These are phyloP conservation scores for Verticillium alfalfae DNA, from an alignment of 2,329 filamentous ascomycete species.

Conservation along the genomic window DNA sequence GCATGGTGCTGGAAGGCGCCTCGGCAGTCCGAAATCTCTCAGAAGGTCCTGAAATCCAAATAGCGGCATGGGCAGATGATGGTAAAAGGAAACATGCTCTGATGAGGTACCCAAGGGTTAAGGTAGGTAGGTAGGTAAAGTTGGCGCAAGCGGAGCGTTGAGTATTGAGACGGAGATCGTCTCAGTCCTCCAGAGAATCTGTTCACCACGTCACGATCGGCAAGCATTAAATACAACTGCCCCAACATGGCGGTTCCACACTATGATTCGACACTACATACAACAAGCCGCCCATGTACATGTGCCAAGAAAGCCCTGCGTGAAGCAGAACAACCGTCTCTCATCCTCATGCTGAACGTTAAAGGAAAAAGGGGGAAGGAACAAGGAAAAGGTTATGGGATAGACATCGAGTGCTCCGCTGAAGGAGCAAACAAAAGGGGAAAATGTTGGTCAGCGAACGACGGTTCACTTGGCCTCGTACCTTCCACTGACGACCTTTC, in stretches of 20 bases:
- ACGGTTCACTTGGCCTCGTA: conserved; percentile 53
- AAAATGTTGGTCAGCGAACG: background rate
- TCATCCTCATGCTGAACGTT: background rate
- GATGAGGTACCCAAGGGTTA: too few relatives aligned
- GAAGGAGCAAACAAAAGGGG: background rate
- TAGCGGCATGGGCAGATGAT: too few relatives aligned
- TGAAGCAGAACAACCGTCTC: background rate
- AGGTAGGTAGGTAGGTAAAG: too few relatives aligned
- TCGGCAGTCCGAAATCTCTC: too few relatives aligned
- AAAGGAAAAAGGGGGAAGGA: background rate
- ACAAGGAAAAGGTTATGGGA: too few relatives aligned
- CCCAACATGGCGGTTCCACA: background rate
- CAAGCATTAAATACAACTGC: background rate
- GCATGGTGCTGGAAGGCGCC: too few relatives aligned
- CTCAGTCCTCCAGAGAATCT: too few relatives aligned
- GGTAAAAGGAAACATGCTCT: too few relatives aligned
- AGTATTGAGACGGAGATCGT: background rate
- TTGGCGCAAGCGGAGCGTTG: background rate
- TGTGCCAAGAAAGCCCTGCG: background rate
- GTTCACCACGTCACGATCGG: background rate
- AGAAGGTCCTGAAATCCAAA: too few relatives aligned
- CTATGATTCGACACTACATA: background rate
- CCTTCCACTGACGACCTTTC: conserved; percentile 69
- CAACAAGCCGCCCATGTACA: background rate
- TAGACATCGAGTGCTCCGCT: too few relatives aligned